A percentile compares a stretch with the other conserved stretches of the same genome.
Conservation (phyloP, 768 basidiomycete species). For the Amanita pseudoporphyria region DNA sequence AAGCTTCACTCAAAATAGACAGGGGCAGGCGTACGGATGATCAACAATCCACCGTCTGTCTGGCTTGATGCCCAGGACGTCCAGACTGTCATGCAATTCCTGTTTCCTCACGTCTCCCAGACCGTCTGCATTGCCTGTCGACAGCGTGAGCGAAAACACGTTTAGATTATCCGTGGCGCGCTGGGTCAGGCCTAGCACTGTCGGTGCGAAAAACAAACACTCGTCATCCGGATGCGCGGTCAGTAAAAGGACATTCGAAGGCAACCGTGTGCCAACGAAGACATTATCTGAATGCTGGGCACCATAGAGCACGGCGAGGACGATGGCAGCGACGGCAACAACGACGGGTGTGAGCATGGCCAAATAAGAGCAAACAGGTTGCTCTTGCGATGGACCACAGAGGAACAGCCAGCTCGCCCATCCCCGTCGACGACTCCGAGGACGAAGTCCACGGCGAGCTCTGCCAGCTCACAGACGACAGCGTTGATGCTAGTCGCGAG, state of each 20-base stretch:
- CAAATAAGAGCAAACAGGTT: neutral
- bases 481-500: neutral
- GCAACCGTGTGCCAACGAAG: constrained; percentile 11
- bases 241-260: constrained; percentile 45
- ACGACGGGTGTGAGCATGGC: neutral
- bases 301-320: constrained; percentile 22
- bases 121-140: constrained; percentile 72
- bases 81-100: constrained; percentile 58
- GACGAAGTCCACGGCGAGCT: constrained; percentile 27
- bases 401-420: constrained; percentile 23
- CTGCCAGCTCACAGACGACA: constrained; percentile 11
- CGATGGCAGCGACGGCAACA: constrained; percentile 20
- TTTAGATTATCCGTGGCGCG: constrained; percentile 4
- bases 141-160: constrained; percentile 59
- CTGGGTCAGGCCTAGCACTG: constrained; percentile 45
- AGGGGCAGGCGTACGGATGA: constrained; percentile 47
- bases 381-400: neutral
- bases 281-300: constrained; percentile 21
- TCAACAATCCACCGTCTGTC: constrained; percentile 54
- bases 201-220: constrained; percentile 89
- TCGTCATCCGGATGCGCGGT: constrained; percentile 97
- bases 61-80: constrained; percentile 51
- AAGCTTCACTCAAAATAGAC: constrained; percentile 17
- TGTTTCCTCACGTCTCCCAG: constrained; percentile 47
- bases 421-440: constrained; percentile 31